Conservation (phyloP, 345 rosid genomes). For the Litchi chinensis region DNA sequence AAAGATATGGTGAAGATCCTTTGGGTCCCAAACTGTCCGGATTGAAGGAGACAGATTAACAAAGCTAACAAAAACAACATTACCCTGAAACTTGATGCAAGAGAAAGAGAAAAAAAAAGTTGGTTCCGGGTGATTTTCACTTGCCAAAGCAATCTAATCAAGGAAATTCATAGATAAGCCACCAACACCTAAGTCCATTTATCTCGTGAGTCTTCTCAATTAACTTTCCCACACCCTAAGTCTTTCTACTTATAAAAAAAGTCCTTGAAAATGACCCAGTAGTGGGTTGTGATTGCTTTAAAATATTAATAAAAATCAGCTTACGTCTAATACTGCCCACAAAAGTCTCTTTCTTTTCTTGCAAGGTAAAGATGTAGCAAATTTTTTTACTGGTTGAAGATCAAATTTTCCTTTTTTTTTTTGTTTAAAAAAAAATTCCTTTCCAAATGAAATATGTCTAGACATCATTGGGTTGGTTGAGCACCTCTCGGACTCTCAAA, state of each 20-base stretch:
- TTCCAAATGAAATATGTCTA: constrained; percentile 3
- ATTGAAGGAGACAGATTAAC: constrained; percentile 44
- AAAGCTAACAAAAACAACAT: constrained; percentile 12
- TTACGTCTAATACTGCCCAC: constrained; percentile 36
- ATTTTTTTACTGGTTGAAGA: constrained; percentile 15
- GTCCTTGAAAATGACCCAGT: constrained; percentile 48
- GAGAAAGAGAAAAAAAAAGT: neutral
- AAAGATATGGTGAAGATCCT: constrained; percentile 16
- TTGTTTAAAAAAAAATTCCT: no score
- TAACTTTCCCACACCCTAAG: constrained; percentile 15
- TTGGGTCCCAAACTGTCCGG: constrained; percentile 39
- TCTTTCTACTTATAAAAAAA: constrained; percentile 28
- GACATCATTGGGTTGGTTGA: no score
- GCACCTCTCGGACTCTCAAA: no score
- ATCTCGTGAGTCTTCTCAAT: constrained; percentile 10
- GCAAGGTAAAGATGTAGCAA: constrained; percentile 34
- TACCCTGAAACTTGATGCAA: constrained; percentile 5
- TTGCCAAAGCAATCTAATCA: constrained; percentile 16
- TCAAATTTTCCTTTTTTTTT: no score
- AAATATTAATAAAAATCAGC: constrained; percentile 15
- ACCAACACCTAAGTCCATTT: neutral
- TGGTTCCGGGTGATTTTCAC: constrained; percentile 18
- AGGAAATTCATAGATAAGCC: neutral
- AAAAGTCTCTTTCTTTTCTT: constrained; percentile 51
- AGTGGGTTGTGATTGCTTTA: constrained; percentile 24